Conservation (phyloP, 805 yeast genomes). For the Helenozyma rhizophorensis region DNA sequence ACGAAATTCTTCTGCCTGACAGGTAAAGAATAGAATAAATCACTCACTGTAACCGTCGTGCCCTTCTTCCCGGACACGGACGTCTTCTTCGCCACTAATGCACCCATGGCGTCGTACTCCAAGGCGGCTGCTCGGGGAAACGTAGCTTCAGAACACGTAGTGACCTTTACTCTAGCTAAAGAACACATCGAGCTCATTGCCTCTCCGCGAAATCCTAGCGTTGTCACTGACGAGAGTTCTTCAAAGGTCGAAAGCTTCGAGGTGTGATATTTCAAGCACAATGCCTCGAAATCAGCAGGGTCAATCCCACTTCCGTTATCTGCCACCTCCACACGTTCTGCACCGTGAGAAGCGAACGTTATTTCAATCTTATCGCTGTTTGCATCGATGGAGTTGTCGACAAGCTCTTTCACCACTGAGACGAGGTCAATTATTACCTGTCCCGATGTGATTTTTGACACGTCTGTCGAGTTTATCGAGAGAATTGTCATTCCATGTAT, state of each 20-base stretch:
- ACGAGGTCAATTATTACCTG: slow-evolving; percentile 83
- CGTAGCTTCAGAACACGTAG: slow-evolving; percentile 43
- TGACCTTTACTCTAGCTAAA: slow-evolving; percentile 41
- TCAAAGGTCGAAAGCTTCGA: slow-evolving; percentile 59
- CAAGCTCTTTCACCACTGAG: slow-evolving; percentile 76
- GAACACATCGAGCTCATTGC: slow-evolving; percentile 70
- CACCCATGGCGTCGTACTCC: slow-evolving; percentile 54
- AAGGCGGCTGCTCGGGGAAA: slow-evolving; percentile 58
- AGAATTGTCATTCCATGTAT: slow-evolving; percentile 13
- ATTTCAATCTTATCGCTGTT: slow-evolving; percentile 64
- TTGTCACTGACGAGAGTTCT: slow-evolving; percentile 45
- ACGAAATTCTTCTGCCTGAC: slow-evolving; percentile 75
- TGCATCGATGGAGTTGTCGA: slow-evolving; percentile 88
- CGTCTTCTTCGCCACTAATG: slow-evolving; percentile 28
- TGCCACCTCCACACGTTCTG: slow-evolving; percentile 60
- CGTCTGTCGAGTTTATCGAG: slow-evolving; percentile 41
- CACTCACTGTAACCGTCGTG: slow-evolving; percentile 55
- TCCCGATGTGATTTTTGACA: slow-evolving; percentile 81
- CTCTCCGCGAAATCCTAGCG: slow-evolving; percentile 79
- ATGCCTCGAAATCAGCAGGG: slow-evolving; percentile 43
- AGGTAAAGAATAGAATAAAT: slow-evolving; percentile 67
- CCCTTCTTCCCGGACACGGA: slow-evolving; percentile 58
- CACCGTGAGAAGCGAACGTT: slow-evolving; percentile 64
- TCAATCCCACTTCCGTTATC: slow-evolving; percentile 70
- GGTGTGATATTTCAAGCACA: slow-evolving; percentile 64